These are phyloP conservation scores for Plasmopara halstedii DNA, from an alignment of 352 stramenopile species.

Conservation along the genomic window DNA sequence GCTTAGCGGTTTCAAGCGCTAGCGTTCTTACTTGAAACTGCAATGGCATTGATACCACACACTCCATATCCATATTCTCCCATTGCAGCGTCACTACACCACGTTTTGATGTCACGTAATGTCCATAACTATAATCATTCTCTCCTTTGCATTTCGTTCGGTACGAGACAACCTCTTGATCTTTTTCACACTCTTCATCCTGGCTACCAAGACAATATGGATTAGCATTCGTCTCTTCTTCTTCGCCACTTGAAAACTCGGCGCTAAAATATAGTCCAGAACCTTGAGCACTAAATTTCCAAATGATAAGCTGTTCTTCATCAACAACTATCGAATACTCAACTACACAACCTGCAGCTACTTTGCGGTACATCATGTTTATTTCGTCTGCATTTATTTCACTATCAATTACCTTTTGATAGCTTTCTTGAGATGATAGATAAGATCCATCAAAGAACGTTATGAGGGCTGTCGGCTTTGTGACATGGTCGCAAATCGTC, in stretches of 20 bases:
- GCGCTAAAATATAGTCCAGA: conserved; percentile 24
- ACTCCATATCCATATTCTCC: conserved; percentile 34
- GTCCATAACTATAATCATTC: conserved; percentile 19
- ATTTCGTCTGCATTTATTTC: not conserved
- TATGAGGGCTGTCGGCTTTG: conserved; percentile 17
- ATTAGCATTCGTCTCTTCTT: conserved; percentile 3
- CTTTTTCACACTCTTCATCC: not conserved
- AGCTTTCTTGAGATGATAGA: conserved; percentile 15
- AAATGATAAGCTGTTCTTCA: conserved; percentile 25
- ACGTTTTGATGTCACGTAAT: conserved; percentile 14
- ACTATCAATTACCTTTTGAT: conserved; percentile 16
- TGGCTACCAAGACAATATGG: conserved; percentile 18
- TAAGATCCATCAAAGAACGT: conserved; percentile 21
- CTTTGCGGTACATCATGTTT: conserved; percentile 4
- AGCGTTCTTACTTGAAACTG: conserved; percentile 23
- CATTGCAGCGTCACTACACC: conserved; percentile 31
- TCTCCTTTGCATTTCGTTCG: conserved; percentile 16
- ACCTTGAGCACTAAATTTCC: conserved; percentile 35
- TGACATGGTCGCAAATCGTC: conserved; percentile 11
- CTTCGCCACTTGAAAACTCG: conserved; percentile 6
- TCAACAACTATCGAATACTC: conserved; percentile 16
- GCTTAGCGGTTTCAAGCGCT: conserved; percentile 1
- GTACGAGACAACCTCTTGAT: conserved; percentile 22
- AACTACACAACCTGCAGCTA: conserved; percentile 24
- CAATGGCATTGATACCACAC: conserved; percentile 38